Base-by-base conservation (phyloP, 108 stramenopile genomes). In the Fragilariopsis cylindrus region DNA sequence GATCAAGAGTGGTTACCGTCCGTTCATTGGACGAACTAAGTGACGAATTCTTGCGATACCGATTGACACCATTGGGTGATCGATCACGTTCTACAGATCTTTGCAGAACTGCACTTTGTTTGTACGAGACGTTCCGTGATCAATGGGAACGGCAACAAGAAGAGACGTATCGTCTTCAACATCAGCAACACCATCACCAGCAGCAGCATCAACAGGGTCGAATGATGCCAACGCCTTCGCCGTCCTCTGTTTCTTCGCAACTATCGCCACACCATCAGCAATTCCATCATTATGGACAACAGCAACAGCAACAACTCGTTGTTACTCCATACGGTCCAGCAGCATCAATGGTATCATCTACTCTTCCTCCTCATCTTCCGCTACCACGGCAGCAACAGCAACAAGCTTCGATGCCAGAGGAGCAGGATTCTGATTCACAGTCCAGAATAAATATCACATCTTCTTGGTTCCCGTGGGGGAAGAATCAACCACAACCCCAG, bases 91-190 rank as follows among this genome's bases (percentile, higher is more conserved):
- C 67, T 16, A 40, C 70, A 43, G 66, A 73, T 21, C 21, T 65
- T 53, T 83, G 68, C 58, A 69, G 18, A 3, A 75, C 83, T 30
- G 82, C 85, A 21, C 74, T 92, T 13, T 75, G 87, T 41, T 66
- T 92, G 57, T 92, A 92, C 78, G 90, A 90, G 67, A 50, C 68
- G 30, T 82, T 63, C 46, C 85, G 89, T 21, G 62, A 73, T 45
- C 72, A 87, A 57, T 92, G 92, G 92, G 92, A 92, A 60, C 48
- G 49, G 4, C 19, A 68, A 47, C 62, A 5, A 12, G 43, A 45
- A 63, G 43, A 45, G 5, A 4, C 16, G 43, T 63, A 43, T n/a
- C 50, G 50, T 11, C 62, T 45, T 5, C 7, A 12, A 43, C 62
- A 63, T 9, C 40, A n/a, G 43, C 62, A 44, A 7, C 62, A 63